Evolutionary conservation across 495 filamentous ascomycete species (phyloP), one percentile per base, ranked within the genome.

Genomic region (Penicillium bialowiezense): DNA sequence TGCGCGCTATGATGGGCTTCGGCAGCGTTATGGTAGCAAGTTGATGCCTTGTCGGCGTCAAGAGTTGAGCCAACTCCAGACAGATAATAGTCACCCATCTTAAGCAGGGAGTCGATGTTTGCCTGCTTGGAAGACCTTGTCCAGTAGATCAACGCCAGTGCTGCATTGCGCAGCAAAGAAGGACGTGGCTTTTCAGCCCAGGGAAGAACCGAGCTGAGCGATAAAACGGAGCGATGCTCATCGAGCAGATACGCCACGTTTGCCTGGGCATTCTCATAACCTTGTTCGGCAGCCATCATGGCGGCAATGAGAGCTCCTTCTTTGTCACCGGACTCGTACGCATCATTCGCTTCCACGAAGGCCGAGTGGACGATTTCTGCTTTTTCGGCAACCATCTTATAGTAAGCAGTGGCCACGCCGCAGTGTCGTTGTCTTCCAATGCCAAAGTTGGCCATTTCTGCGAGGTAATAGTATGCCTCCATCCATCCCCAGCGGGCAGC

Each of bases 61-160:
- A 72, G 47, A 7, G 49, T 28, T 2, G 88, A 81, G 7, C 93
- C 95, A 28, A 87, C 82, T 3, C 93, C 93, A 32, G 72, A 51
- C 13, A 96, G 77, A 60, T 97, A 97, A 65, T 97, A 97, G 67
- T 99, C 93, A 21, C 93, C 93, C 90, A 97, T 96, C 69, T 97
- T 99, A 31, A 99, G 86, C 53, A 96, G 70, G 0, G 90, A 89
- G 68, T 99, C 93, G 44, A 95, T 87, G 56, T 97, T 99, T 13
- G 81, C 77, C 64, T 99, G 93, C 58, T 91, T 91, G 0, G 93
- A 88, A 3, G 92, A 96, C 26, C 93, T 86, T 3, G 93, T 97
- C 92, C 92, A 99, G 70, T 95, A 93, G 24, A 95, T 88, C 41
- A 99, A 73, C 2, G 93, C 92, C 1, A 97, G 76, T 0, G 79